Conservation (phyloP, 225 moss, liverwort and hornwort genomes). For the Physcomitrium patens region DNA sequence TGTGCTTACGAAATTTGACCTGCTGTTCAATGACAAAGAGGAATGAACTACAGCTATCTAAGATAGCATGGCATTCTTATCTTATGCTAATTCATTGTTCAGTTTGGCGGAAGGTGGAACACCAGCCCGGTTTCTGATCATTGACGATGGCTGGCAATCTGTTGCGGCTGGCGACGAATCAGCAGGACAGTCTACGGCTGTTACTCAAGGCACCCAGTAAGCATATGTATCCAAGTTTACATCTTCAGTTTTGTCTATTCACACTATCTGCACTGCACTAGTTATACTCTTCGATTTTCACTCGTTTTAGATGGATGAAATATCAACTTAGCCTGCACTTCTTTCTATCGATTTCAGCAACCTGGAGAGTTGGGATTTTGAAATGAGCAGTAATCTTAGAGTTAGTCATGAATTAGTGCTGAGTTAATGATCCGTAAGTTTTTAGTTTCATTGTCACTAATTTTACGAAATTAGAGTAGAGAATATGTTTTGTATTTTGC, state of each 20-base stretch:
- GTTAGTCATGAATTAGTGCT: neutral
- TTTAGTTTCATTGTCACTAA: neutral
- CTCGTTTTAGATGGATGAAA: neutral
- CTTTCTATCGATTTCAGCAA: neutral
- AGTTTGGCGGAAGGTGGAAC: conserved; percentile 89
- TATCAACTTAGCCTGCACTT: neutral
- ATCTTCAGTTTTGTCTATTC: neutral
- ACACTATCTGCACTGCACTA: neutral
- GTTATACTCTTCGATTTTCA: neutral
- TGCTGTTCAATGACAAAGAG: conserved; percentile 4
- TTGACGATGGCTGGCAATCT: conserved; percentile 99
- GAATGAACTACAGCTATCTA: neutral
- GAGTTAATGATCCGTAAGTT: neutral
- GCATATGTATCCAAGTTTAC: conserved; percentile 9
- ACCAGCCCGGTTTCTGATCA: conserved; percentile 88
- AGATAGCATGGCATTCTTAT: neutral
- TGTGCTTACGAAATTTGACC: neutral
- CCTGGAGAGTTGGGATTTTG: neutral
- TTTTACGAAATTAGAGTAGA: neutral
- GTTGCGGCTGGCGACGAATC: conserved; percentile 60
- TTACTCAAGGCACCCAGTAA: conserved; percentile 90
- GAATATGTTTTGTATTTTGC: neutral
- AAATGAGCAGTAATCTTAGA: neutral
- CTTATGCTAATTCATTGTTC: conserved; percentile 25
- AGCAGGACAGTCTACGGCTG: conserved; percentile 29